These are phyloP conservation scores for Xylaria flabelliformis DNA, from an alignment of 495 filamentous ascomycete species.

Conservation along the genomic window DNA sequence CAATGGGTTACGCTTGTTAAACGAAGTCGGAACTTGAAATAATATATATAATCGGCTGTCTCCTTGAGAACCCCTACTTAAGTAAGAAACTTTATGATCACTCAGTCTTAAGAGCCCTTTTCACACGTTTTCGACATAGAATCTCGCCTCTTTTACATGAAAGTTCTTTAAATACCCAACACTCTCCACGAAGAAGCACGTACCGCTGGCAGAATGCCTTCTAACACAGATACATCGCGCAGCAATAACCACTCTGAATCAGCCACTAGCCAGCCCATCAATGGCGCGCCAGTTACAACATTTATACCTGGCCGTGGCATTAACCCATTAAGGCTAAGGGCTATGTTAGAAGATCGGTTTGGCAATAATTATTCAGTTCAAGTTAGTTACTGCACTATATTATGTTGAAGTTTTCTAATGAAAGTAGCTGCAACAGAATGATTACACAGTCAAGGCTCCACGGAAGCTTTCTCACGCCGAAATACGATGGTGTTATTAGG, in stretches of 20 bases:
- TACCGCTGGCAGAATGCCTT: neutral
- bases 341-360: constrained; percentile 1
- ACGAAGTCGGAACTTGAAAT: neutral
- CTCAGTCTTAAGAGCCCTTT: too few species aligned
- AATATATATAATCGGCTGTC: neutral
- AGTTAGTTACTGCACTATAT: neutral
- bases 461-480: neutral
- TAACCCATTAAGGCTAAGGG: neutral
- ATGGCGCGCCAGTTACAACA: neutral
- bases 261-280: neutral
- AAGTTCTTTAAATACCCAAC: neutral
- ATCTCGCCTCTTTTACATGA: neutral
- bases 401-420: neutral
- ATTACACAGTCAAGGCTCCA: neutral
- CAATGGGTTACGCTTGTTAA: too few species aligned
- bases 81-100: neutral
- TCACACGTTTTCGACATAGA: neutral
- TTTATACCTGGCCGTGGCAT: constrained; percentile 10
- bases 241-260: neutral
- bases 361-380: neutral
- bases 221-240: neutral
- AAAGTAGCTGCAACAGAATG: neutral
- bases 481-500: constrained; percentile 2
- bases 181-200: neutral
- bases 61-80: neutral